Evolutionary conservation across 139 green algal species (phyloP), one percentile per base, ranked within the genome.

Genomic region (Ulvella scutata): DNA sequence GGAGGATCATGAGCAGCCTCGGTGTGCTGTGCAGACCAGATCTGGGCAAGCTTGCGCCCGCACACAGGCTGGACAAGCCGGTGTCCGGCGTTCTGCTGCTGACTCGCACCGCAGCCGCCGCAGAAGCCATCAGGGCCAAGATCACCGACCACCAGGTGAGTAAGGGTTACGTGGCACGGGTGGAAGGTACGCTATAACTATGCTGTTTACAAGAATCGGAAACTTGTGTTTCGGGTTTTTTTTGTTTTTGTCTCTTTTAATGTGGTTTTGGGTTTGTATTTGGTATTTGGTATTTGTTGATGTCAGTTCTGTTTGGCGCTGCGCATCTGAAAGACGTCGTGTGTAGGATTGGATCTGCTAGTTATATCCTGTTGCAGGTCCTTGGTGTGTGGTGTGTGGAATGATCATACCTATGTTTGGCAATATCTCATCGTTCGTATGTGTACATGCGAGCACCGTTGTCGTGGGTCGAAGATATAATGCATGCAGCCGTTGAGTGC

Each of bases 31-130:
- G n/a, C n/a, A n/a, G 75, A 35, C 79, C 86, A 1, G 84, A 94
- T 33, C 83, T 94, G 35, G 85, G 88, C 2, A 59, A 72, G 0
- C 85, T 96, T 17, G 81, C 80, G 51, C 89, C 89, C 9, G 83
- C 90, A n/a, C 84, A 86, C 78, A 73, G 82, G 10, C 85, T 96
- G 40, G 92, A 96, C 81, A 93, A 92, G 78, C 87, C 85, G 2
- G 92, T 97, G 10, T 93, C 86, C 3, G 92, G 92, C 21, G 76
- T 97, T 72, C 85, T 97, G 72, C 77, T 97, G 28, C 83, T 97
- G 39, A 89, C 89, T 3, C 62, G 85, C 17, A 84, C 74, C 38
- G 29, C 82, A 0, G 76, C 73, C n/a, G 83, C 86, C 28, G 92
- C 92, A 1, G 80, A 86, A 2, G 62, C 43, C 21, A 77, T 96